Percentiles rank a stretch among this genome's conserved stretches.
Evolutionary conservation across 148 eudicot genomes (phyloP).

Genomic region (Pharnaceum exiguum): DNA sequence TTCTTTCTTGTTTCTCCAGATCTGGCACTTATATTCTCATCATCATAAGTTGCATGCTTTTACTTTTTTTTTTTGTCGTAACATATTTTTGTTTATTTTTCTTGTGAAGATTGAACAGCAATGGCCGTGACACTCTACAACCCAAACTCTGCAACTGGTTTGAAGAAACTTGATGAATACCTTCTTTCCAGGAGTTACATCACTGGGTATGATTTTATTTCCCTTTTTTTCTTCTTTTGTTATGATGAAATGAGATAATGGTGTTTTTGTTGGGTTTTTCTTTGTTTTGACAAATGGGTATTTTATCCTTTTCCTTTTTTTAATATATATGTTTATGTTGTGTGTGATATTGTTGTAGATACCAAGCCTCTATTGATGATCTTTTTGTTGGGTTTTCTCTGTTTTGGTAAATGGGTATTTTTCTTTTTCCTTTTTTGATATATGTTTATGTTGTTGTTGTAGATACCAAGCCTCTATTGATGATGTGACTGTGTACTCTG

Average conservation of each 20-base stretch:
- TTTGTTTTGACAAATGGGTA: not conserved
- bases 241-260: not conserved
- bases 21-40: not conserved
- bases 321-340: not conserved
- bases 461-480: conserved; percentile 95
- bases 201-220: conserved; percentile 46
- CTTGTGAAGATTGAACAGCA: conserved; percentile 18
- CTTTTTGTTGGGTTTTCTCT: too few relatives aligned
- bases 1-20: not conserved
- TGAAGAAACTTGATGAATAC: conserved; percentile 86
- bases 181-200: conserved; percentile 82
- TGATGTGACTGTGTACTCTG: conserved; percentile 67
- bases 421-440: not conserved
- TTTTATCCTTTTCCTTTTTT: not conserved
- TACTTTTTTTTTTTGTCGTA: not conserved
- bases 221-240: not conserved
- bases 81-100: not conserved
- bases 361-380: conserved; percentile 95
- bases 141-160: conserved; percentile 58
- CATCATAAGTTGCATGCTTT: too few relatives aligned
- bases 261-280: not conserved
- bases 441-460: conserved; percentile 1
- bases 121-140: conserved; percentile 71
- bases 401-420: not conserved
- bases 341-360: conserved; percentile 49